These are phyloP conservation scores for Cucurbita pepo DNA, from an alignment of 306 rosid species.

Conservation along the genomic window DNA sequence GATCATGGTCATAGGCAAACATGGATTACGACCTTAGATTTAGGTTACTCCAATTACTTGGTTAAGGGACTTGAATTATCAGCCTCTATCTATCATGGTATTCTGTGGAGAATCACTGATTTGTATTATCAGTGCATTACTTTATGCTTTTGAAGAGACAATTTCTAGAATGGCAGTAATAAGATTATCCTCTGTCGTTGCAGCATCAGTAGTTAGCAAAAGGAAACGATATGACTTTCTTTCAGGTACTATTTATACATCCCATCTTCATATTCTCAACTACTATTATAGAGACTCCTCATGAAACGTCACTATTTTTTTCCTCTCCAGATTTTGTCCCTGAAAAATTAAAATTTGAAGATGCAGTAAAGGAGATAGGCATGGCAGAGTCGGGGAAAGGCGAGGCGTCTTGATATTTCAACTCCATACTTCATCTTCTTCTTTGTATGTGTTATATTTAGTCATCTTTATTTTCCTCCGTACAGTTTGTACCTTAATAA, in stretches of 20 bases:
- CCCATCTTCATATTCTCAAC: not conserved
- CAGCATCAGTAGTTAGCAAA: constrained; percentile 67
- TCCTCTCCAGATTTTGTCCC: constrained; percentile 55
- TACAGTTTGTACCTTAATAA: too few relatives aligned
- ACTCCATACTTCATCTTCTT: not conserved
- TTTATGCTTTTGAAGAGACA: not conserved
- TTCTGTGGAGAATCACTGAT: not conserved
- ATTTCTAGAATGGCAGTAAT: not conserved
- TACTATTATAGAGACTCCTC: not conserved
- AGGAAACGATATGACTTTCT: constrained; percentile 72
- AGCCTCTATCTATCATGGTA: not conserved
- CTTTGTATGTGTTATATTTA: not conserved
- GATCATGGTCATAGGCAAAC: not conserved
- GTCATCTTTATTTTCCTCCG: not conserved
- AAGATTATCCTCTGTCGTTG: constrained; percentile 15
- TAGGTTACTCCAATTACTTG: not conserved
- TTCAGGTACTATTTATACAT: constrained; percentile 35
- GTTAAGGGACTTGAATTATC: not conserved
- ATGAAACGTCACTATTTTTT: not conserved
- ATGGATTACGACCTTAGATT: not conserved
- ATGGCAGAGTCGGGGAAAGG: constrained; percentile 17
- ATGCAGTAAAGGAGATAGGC: constrained; percentile 58
- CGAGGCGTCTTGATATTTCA: constrained; percentile 5
- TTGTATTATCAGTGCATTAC: not conserved
- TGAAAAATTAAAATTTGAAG: constrained; percentile 53